Evolutionary conservation across 1,284 basidiomycete species (phyloP).

Genomic region (Microbotryum silenes-acaulis): DNA sequence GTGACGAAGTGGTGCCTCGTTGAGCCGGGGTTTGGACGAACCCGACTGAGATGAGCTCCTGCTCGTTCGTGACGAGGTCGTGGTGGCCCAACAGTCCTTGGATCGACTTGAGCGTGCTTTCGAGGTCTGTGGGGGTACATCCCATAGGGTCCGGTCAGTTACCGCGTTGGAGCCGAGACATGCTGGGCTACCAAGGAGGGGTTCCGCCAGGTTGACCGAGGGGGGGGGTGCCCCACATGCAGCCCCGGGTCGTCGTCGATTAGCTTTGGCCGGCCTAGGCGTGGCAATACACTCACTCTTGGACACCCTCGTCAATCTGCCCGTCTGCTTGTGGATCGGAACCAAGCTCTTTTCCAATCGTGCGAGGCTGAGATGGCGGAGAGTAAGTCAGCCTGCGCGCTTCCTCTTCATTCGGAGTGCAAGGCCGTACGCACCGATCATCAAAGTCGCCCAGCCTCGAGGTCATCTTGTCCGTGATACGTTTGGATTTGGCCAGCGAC

Average conservation of each 20-base stretch:
- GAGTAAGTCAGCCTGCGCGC: not conserved
- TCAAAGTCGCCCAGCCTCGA: constrained; percentile 43
- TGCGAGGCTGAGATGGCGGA: not conserved
- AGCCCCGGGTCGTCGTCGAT: not conserved
- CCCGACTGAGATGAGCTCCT: constrained; percentile 30
- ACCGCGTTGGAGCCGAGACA: too few relatives aligned
- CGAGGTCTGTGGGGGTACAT: constrained; percentile 23
- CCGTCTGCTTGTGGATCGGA: constrained; percentile 34
- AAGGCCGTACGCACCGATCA: constrained; percentile 34
- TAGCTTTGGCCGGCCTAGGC: not conserved
- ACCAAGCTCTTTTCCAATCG: constrained; percentile 16
- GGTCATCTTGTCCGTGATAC: constrained; percentile 41
- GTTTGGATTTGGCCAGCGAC: constrained; percentile 40
- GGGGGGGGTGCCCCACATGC: not conserved
- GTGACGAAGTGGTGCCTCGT: not conserved
- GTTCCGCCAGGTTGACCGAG: too few relatives aligned
- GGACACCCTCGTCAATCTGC: constrained; percentile 22
- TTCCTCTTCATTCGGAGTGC: not conserved
- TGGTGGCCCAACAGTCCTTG: constrained; percentile 34
- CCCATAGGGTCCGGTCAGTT: not conserved
- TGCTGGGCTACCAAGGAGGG: not conserved
- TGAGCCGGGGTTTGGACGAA: not conserved
- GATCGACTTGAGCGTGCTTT: constrained; percentile 32
- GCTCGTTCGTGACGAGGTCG: constrained; percentile 34
- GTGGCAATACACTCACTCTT: constrained; percentile 20